phyloP scores from a whole-genome alignment of 768 basidiomycete species.

The Lactarius sanguifluus region DNA sequence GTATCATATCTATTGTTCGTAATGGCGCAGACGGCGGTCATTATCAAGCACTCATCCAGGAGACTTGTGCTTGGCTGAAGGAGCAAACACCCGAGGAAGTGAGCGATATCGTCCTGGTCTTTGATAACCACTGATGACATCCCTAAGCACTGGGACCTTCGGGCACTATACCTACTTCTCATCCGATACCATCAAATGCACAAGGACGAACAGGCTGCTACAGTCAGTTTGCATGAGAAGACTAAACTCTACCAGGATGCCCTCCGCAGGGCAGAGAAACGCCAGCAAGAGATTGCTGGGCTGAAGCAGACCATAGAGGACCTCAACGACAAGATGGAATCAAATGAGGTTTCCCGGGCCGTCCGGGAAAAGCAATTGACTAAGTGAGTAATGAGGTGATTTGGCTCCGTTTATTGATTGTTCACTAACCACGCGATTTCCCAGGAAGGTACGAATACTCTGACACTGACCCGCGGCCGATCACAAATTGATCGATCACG shows the following conservation, averaged over 20 bases:
- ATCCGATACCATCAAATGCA: slow-evolving; percentile 30
- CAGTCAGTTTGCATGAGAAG: slow-evolving; percentile 23
- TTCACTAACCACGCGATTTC: slow-evolving; percentile 12
- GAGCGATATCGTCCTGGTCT: background rate
- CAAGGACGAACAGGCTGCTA: slow-evolving; percentile 29
- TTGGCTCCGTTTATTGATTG: background rate
- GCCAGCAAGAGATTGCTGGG: slow-evolving; percentile 16
- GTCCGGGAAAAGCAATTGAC: slow-evolving; percentile 22
- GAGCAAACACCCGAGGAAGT: slow-evolving; percentile 26
- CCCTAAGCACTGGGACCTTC: slow-evolving; percentile 30
- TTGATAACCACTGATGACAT: background rate
- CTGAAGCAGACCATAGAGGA: slow-evolving; percentile 21
- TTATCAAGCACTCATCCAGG: slow-evolving; percentile 28
- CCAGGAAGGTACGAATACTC: slow-evolving; percentile 25
- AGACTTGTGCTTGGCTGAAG: slow-evolving; percentile 28
- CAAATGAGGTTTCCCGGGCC: slow-evolving; percentile 23
- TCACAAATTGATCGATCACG: slow-evolving; percentile 9
- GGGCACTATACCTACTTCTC: slow-evolving; percentile 29
- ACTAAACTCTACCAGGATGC: slow-evolving; percentile 28
- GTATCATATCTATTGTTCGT: slow-evolving; percentile 28
- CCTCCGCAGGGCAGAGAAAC: slow-evolving; percentile 17
- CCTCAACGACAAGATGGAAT: slow-evolving; percentile 22
- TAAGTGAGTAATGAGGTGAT: slow-evolving; percentile 9
- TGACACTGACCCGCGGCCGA: background rate
- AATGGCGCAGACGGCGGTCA: slow-evolving; percentile 28